Evolutionary conservation across 2,329 filamentous ascomycete species (phyloP), one percentile per base, ranked within the genome.

Genomic region (Aspergillus melleus): DNA sequence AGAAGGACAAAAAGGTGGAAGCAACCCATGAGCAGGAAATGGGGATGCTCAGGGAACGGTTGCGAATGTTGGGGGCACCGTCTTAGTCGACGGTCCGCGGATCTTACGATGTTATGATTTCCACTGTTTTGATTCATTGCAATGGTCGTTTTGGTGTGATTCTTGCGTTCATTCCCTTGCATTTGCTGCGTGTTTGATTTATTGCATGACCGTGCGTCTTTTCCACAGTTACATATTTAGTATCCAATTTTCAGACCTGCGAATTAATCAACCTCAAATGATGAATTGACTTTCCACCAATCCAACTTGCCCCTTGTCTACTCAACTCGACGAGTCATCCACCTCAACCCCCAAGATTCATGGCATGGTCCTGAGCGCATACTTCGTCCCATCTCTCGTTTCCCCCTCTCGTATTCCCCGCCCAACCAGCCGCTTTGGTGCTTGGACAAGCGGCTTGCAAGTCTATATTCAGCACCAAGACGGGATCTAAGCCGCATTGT

Each of bases 21-120:
- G 61, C 60, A 50, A 62, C 67, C 26, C 44, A 60, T 52, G 71
- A 71, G 19, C 64, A 62, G 39, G 71, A 75, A 51, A 66, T 73
- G 64, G 70, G 72, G 20, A 51, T 65, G 36, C 55, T 74, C 10
- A 68, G 66, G 57, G 71, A 74, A 51, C 67, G 72, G 14, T 49
- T 75, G 47, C 68, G 69, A 42, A 60, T 59, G 9, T 56, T 74
- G 59, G 69, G 67, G 54, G 53, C 64, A 32, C 65, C 62, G 5
- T 57, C 52, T 10, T 54, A 52, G 36, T 30, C 19, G 44, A 44
- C 29, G 22, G 20, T 42, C 22, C 22, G 39, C 32, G 53, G 55
- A 14, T n/a, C 16, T 42, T 54, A 73, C 56, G 70, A 72, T 57
- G 58, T 65, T 49, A 74, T 62, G 71, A 71, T 61, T 52, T 49